These are phyloP conservation scores for Apiotrichum sp. DNA, from an alignment of 1,284 basidiomycete genomes.

Conservation along the genomic window DNA sequence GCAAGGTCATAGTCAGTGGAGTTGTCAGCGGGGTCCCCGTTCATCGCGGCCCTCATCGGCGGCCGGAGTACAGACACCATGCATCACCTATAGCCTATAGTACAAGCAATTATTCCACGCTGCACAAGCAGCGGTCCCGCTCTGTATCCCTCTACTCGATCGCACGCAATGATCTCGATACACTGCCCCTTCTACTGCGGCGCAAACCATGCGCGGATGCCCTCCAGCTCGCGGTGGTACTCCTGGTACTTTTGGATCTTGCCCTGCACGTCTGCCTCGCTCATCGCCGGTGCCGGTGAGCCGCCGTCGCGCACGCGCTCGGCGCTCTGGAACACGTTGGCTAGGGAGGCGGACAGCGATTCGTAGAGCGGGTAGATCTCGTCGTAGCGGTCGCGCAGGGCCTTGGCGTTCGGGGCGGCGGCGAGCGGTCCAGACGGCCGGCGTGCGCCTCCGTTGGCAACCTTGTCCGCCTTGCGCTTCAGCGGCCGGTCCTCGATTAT, in stretches of 20 bases:
- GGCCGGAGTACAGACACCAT: too few species aligned
- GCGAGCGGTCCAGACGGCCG: not conserved
- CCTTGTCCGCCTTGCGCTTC: not conserved
- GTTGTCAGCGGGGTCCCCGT: too few species aligned
- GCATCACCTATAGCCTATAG: too few species aligned
- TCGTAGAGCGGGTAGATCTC: conserved; percentile 38
- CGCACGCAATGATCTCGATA: not conserved
- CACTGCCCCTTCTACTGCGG: not conserved
- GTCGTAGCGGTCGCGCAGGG: conserved; percentile 34
- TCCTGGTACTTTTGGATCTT: conserved; percentile 33
- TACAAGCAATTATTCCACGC: too few species aligned
- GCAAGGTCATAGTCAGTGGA: too few species aligned
- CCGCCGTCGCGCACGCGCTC: conserved; percentile 16
- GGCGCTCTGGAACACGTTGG: conserved; percentile 21
- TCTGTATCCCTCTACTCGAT: too few species aligned
- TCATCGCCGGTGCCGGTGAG: not conserved
- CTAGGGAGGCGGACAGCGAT: conserved; percentile 24
- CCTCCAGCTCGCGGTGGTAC: conserved; percentile 37
- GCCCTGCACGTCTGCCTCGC: conserved; percentile 18
- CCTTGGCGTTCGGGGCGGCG: conserved; percentile 17
- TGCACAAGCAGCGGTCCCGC: too few species aligned
- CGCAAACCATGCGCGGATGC: conserved; percentile 35
- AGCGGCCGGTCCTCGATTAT: not conserved
- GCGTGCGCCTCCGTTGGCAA: not conserved
- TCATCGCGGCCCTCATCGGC: too few species aligned